Base-by-base conservation (phyloP, 768 basidiomycete genomes). In the Stropharia rugosoannulata region DNA sequence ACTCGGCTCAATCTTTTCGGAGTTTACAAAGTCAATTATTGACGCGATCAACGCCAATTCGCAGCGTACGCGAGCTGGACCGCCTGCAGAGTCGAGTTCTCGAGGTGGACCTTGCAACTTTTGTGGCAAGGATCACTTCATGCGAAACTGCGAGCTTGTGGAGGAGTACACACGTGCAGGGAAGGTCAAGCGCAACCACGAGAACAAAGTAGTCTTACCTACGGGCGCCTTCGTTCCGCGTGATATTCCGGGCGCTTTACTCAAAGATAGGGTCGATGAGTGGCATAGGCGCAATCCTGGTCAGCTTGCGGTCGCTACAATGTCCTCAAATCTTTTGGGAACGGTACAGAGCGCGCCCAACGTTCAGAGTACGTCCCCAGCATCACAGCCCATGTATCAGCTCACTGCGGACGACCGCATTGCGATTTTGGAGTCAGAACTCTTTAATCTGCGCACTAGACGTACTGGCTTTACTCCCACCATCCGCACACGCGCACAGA, bases 191-290 rank as follows among this genome's bases (percentile, higher is more conserved):
- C 60, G 65, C 3, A 67, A 71, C 44, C 48, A 56, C 4, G 58
- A 63, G 4, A 62, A 59, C 0, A 63, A 65, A 13, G 64, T 71
- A 0, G 62, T 66, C 0, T 59, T 71, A 4, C 57, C 63, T 0
- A 57, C 56, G 2, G 68, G 70, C 3, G 49, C 59, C 2, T 66
- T 62, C 35, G 61, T 68, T 1, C 68, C 67, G 0, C 54, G 58
- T 4, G 18, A 47, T 12, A 57, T 59, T 16, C 39, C 51, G 0
- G 64, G 59, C 6, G 29, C 10, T 5, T 37, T 49, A 1, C 44
- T 59, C 11, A 46, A 42, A 45, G 61, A 57, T 29, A 53, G 45
- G 8, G 50, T 55, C 32, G 64, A 57, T 19, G 58, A 64, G 39
- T 64, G 60, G 60, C 62, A 60, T 35, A 41, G 60, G 12, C 53